phyloP scores from a whole-genome alignment of 1,284 basidiomycete genomes.

The Moniliophthora roreri region DNA sequence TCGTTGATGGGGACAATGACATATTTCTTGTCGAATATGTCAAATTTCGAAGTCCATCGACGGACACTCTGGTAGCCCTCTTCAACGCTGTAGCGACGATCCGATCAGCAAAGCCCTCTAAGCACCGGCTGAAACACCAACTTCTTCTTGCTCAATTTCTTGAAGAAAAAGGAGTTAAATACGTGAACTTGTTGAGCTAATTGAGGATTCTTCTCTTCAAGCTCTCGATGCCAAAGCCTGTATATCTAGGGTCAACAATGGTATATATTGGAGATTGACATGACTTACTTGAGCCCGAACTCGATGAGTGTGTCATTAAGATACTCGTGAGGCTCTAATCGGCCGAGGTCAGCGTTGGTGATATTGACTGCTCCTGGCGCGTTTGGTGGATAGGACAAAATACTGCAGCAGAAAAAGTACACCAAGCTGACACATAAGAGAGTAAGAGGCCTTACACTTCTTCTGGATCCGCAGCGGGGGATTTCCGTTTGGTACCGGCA shows the following conservation, averaged over 20 bases:
- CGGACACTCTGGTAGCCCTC: slow-evolving; percentile 83
- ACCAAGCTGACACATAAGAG: slow-evolving; percentile 7
- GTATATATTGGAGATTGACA: neutral
- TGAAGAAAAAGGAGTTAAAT: slow-evolving; percentile 98
- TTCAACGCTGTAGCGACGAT: slow-evolving; percentile 40
- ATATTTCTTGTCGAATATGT: slow-evolving; percentile 90
- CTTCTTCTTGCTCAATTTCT: slow-evolving; percentile 82
- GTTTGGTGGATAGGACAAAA: slow-evolving; percentile 73
- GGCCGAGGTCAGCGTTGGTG: slow-evolving; percentile 73
- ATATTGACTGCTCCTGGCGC: slow-evolving; percentile 76
- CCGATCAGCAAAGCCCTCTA: neutral
- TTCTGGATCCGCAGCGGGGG: slow-evolving; percentile 47
- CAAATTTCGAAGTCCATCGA: slow-evolving; percentile 91
- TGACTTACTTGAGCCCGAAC: slow-evolving; percentile 84
- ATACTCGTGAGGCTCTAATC: slow-evolving; percentile 78
- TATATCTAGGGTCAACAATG: slow-evolving; percentile 6
- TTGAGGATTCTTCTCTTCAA: slow-evolving; percentile 53
- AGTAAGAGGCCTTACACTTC: slow-evolving; percentile 53
- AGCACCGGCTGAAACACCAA: slow-evolving; percentile 31
- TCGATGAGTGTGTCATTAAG: slow-evolving; percentile 97
- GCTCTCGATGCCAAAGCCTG: slow-evolving; percentile 68
- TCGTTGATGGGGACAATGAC: slow-evolving; percentile 97
- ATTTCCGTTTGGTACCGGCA: slow-evolving; percentile 16
- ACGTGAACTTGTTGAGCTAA: slow-evolving; percentile 80
- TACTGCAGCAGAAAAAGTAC: slow-evolving; percentile 37